Evolutionary conservation across 2,329 filamentous ascomycete species (phyloP).

Genomic region (Sclerotinia subarctica): DNA sequence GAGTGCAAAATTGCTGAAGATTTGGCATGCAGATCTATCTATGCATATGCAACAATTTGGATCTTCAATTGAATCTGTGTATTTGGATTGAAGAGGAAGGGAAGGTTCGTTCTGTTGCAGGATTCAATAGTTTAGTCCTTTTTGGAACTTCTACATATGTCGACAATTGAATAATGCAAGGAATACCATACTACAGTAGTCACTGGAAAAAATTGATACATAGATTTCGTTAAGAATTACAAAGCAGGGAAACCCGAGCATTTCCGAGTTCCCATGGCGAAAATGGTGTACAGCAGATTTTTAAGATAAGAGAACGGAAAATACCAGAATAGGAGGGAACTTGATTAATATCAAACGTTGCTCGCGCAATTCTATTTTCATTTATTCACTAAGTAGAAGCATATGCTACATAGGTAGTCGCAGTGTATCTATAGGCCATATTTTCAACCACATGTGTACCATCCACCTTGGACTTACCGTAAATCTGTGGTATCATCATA

Average conservation of each 20-base stretch:
- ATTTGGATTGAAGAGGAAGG: neutral
- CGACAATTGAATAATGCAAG: neutral
- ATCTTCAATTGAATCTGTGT: neutral
- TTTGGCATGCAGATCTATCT: neutral
- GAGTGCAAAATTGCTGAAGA: neutral
- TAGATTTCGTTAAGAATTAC: neutral
- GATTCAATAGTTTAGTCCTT: neutral
- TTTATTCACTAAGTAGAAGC: too few species aligned
- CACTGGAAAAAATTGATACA: neutral
- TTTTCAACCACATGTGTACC: neutral
- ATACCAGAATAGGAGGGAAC: too few species aligned
- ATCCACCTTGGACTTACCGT: neutral
- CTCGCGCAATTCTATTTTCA: too few species aligned
- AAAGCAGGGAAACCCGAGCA: too few species aligned
- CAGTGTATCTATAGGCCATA: too few species aligned
- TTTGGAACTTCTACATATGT: neutral
- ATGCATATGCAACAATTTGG: neutral
- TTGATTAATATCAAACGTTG: too few species aligned
- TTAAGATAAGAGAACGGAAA: too few species aligned
- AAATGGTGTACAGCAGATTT: too few species aligned
- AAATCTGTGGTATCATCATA: neutral
- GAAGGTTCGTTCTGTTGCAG: neutral
- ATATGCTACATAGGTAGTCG: too few species aligned
- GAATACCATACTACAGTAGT: neutral
- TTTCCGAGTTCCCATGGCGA: too few species aligned